Evolutionary conservation across 2,329 filamentous ascomycete genomes (phyloP), one percentile per base, ranked within the genome.

Genomic region (Colletotrichum costaricense): DNA sequence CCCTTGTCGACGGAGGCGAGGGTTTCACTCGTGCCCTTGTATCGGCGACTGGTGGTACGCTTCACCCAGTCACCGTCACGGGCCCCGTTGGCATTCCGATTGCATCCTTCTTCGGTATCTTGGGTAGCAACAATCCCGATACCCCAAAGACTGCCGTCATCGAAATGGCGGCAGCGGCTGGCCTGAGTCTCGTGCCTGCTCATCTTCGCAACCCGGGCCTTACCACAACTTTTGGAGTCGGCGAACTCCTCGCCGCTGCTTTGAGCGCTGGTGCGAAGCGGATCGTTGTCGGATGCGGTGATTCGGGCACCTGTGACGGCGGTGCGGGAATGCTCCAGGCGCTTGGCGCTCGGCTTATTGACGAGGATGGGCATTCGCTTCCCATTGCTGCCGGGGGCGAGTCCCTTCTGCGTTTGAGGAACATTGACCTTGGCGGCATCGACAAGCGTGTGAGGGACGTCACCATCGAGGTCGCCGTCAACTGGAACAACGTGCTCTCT

Each of bases 261-360:
- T 77, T 89, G 4, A 83, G 87, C 65, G 80, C 82, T 62, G 87
- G 86, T 1, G 85, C 82, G 9, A 79, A 79, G 9, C 82, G 82
- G 8, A 86, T 89, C 59, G 80, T 89, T 8, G 78, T 89, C 26
- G 88, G 87, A 1, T 89, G 87, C 75, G 87, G 87, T 46, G 87
- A 89, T 76, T 89, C 87, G 3, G 88, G 86, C 5, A 89, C 87
- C 5, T 88, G 86, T 49, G 87, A 89, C 72, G 87, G 86, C 7
- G 88, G 87, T 16, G 84, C 85, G 0, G 87, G 87, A 16, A 88
- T 89, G 86, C 84, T 88, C 9, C 87, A 89, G 74, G 87, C 87
- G 2, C 82, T 89, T 6, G 87, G 87, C 5, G 86, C 81, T 3
- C 81, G 81, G 2, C 80, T 89, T 19, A 72, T 86, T 14, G 83